Base-by-base conservation (phyloP, 2,329 filamentous ascomycete species). In the Clarireedia paspali region DNA sequence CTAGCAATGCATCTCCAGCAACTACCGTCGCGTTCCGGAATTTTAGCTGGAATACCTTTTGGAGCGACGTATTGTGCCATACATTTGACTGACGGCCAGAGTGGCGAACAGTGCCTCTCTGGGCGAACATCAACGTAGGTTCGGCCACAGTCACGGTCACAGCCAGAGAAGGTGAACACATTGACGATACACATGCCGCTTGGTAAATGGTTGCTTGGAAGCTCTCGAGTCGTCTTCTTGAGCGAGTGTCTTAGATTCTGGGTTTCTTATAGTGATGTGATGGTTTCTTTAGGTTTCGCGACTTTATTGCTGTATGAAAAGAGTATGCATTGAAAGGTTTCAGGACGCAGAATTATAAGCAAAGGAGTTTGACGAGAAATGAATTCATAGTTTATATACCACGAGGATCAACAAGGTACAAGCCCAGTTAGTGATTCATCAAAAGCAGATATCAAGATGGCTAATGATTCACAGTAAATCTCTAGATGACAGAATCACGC, bases 51-150 rank as follows among this genome's bases (percentile, higher is more conserved):
- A 12, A 34, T 14, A 4, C 30, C 64, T 38, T 45, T 30, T 4
- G 63, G 62, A 30, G 30, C 12, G 9, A 34, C 30, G 9, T 34
- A 34, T 34, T 12, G 30, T 34, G 10, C 30, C 10, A 34, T 12
- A 34, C 66, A 68, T 57, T 66, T 67, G 5, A 52, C 53, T 12
- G 57, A 58, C 9, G 64, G 64, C 65, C 64, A 67, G 17, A 53
- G 50, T 3, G 58, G 58, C 2, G 64, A 59, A 45, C 66, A 68
- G 36, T 15, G 17, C 30, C 57, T 62, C 1, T 61, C 57, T 49
- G 54, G 59, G 1, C 49, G 44, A 30, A 66, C 50, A n/a, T 57
- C 42, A 30, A 66, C 61, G 44, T 67, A 68, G 12, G 57, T 57
- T 42, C 59, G 57, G 12, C 57, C 47, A 56, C 66, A 68, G 59